These are phyloP conservation scores for Leishmania mexicana DNA, from an alignment of 208 protist species.

Conservation along the genomic window DNA sequence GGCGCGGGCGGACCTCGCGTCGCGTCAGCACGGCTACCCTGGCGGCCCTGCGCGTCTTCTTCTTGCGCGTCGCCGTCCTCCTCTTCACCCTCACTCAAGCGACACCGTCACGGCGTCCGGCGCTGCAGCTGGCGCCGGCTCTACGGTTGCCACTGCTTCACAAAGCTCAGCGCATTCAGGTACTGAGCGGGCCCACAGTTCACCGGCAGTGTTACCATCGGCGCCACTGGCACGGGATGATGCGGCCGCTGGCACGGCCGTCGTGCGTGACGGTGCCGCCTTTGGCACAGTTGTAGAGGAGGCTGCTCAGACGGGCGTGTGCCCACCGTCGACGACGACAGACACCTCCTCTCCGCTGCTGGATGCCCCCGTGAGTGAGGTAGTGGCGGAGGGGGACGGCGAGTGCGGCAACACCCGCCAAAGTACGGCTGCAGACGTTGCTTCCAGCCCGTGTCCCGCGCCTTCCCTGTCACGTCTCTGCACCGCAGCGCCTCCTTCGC, in stretches of 20 bases:
- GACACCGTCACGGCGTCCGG: background rate
- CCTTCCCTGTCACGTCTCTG: background rate
- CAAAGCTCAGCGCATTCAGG: background rate
- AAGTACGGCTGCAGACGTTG: background rate
- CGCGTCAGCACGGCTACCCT: conserved; percentile 13
- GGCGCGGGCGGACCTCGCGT: conserved; percentile 35
- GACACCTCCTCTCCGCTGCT: background rate
- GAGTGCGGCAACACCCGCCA: background rate
- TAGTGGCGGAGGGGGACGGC: background rate
- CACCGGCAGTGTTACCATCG: background rate
- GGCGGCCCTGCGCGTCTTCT: conserved; percentile 15
- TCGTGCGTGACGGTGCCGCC: background rate
- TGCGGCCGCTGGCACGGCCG: background rate
- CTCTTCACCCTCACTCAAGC: background rate
- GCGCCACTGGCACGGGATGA: background rate
- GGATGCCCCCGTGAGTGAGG: background rate
- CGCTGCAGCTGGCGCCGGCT: background rate
- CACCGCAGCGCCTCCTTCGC: background rate
- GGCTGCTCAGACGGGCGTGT: background rate
- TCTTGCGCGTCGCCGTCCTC: conserved; percentile 5
- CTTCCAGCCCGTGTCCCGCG: background rate
- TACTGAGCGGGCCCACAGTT: background rate
- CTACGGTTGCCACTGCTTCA: background rate
- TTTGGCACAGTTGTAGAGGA: background rate
- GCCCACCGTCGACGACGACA: background rate